Base-by-base conservation (phyloP, 306 rosid species). In the Vigna unguiculata region DNA sequence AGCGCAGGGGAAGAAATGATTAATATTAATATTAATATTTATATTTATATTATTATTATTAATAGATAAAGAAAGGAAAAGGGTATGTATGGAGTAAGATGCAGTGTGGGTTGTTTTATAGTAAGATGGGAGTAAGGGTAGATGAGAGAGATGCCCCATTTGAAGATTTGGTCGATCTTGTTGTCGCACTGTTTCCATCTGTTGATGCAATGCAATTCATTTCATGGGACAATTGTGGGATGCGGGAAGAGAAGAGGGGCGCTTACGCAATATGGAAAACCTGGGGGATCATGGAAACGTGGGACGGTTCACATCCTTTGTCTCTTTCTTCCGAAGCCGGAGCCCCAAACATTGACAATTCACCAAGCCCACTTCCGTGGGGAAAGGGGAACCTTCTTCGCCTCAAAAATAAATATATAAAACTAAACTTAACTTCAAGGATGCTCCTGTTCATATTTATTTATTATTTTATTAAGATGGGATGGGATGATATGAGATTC, bases 321-420 rank as follows among this genome's bases (percentile, higher is more conserved):
- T 38, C 10, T 40, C 13, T 38, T 38, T 8, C 11, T 85, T 74
- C 85, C 85, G 87, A 87, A 80, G 74, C 79, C 4, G 88, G 89
- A 88, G 93, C 92, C 89, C 85, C 93, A 83, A 87, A 90, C 87
- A 85, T 93, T 90, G 94, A 93, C 90, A 80, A 80, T 61, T 71
- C 72, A 75, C 68, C 76, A 70, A 74, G 85, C 75, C 83, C 21
- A 83, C 78, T 87, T 90, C 89, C 91, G 96, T 90, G 78, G 48
- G 88, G 87, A 85, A 80, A 77, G 32, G 90, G 94, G 87, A 79
- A 89, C 76, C 88, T 32, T 71, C 13, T 25, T 64, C n/a, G 8
- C 48, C 65, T 43, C 61, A 36, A 38, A 40, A 63, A 65, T 13
- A 45, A 40, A 61, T 8, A 34, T 5, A 32, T 1, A 0, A 32